phyloP scores from a whole-genome alignment of 805 yeast genomes.

The Jamesozyma jinghongensis region DNA sequence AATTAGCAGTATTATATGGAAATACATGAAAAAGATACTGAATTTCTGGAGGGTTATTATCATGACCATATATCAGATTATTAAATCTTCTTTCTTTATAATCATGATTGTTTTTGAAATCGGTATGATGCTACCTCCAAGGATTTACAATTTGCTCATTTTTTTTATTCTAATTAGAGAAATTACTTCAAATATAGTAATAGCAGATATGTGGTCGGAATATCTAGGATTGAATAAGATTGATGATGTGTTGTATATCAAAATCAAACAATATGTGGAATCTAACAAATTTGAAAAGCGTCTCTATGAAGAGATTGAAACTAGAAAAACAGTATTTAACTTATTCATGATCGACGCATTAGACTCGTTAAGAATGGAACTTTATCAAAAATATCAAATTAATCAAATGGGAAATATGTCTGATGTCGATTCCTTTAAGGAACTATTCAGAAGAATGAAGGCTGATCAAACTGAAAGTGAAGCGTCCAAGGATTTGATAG shows the following conservation, averaged over 20 bases:
- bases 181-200: constrained; percentile 17
- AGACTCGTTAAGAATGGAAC: not conserved
- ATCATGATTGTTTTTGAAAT: constrained; percentile 16
- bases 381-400: not conserved
- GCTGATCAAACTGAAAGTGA: not conserved
- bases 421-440: constrained; percentile 2
- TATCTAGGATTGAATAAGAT: constrained; percentile 10
- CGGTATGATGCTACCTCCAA: constrained; percentile 12
- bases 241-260: constrained; percentile 3
- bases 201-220: constrained; percentile 24
- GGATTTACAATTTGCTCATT: too few species aligned
- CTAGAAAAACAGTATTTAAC: not conserved
- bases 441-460: constrained; percentile 2
- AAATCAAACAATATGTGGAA: not conserved
- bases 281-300: not conserved
- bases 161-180: constrained; percentile 14
- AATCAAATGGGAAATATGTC: constrained; percentile 6
- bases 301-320: not conserved
- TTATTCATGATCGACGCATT: not conserved
- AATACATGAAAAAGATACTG: too few species aligned
- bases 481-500: not conserved
- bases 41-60: not conserved
- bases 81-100: constrained; percentile 15
- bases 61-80: not conserved
- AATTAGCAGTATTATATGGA: too few species aligned